Conservation (phyloP, 2,329 filamentous ascomycete species). For the Fusarium sambucinum region DNA sequence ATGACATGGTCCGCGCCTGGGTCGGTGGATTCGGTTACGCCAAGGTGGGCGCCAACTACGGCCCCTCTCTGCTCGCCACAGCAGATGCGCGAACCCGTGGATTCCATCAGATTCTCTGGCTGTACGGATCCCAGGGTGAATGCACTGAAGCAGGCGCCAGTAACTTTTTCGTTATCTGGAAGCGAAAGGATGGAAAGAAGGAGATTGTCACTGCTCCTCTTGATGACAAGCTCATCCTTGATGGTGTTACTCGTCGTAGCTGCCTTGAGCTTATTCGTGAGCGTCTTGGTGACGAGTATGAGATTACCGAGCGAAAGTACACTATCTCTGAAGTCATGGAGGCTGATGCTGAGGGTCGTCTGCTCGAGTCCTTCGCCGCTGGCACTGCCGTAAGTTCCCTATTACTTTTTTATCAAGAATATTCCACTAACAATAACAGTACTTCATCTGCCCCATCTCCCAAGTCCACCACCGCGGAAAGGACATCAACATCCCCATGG, state of each 20-base stretch:
- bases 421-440: conserved; percentile 58
- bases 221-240: conserved; percentile 84
- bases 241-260: conserved; percentile 87
- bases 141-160: conserved; percentile 93
- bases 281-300: conserved; percentile 69
- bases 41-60: conserved; percentile 95
- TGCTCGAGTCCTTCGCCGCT: conserved; percentile 87
- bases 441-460: conserved; percentile 77
- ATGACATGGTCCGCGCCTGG: conserved; percentile 91
- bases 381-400: conserved; percentile 81
- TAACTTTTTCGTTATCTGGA: conserved; percentile 92
- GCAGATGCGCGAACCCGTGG: conserved; percentile 78
- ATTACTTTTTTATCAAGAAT: background rate
- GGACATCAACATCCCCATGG: conserved; percentile 73
- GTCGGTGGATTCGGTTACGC: conserved; percentile 92
- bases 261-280: conserved; percentile 78
- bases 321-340: conserved; percentile 82
- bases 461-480: conserved; percentile 75
- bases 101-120: conserved; percentile 93
- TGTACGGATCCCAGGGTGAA: conserved; percentile 80
- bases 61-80: conserved; percentile 83
- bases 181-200: conserved; percentile 62
- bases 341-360: conserved; percentile 78
- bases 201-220: conserved; percentile 86
- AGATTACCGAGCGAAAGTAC: conserved; percentile 85